Evolutionary conservation across 257 asterid species (phyloP).

Genomic region (Ligustrum vulgare): DNA sequence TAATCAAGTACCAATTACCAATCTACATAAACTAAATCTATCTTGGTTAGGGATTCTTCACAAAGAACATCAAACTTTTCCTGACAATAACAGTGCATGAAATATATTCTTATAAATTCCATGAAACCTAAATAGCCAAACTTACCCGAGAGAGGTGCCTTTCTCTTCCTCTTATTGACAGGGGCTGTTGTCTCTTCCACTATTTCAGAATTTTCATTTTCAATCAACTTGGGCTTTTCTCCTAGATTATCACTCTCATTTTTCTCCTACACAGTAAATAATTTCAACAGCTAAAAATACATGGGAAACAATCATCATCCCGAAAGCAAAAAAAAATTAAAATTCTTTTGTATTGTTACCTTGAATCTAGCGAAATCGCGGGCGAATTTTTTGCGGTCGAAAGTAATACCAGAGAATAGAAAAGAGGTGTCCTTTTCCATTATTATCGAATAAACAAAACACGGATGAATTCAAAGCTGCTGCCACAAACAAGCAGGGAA

Average conservation of each 20-base stretch:
- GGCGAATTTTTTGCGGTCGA: constrained; percentile 71
- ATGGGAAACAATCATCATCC: not conserved
- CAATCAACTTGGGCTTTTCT: constrained; percentile 38
- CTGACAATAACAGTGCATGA: not conserved
- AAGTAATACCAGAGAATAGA: constrained; percentile 67
- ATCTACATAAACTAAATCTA: not conserved
- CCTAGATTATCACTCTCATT: constrained; percentile 34
- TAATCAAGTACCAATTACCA: not conserved
- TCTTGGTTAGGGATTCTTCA: not conserved
- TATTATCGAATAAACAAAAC: not conserved
- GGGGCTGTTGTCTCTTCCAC: constrained; percentile 27
- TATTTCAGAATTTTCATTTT: constrained; percentile 26
- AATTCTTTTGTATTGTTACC: constrained; percentile 32
- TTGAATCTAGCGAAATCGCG: constrained; percentile 61
- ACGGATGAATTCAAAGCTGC: not conserved
- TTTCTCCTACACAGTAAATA: constrained; percentile 40
- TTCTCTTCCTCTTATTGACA: constrained; percentile 68
- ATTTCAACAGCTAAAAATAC: not conserved
- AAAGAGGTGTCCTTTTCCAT: constrained; percentile 68
- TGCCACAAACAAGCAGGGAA: not conserved
- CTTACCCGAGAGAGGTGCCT: constrained; percentile 45
- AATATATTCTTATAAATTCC: not conserved
- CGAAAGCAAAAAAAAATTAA: not conserved
- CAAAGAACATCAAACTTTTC: not conserved
- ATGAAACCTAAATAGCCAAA: not conserved